A percentile compares a stretch with the other conserved stretches of the same genome.
phyloP scores from a whole-genome alignment of 805 yeast genomes.

The Saccharomyces mikatae region DNA sequence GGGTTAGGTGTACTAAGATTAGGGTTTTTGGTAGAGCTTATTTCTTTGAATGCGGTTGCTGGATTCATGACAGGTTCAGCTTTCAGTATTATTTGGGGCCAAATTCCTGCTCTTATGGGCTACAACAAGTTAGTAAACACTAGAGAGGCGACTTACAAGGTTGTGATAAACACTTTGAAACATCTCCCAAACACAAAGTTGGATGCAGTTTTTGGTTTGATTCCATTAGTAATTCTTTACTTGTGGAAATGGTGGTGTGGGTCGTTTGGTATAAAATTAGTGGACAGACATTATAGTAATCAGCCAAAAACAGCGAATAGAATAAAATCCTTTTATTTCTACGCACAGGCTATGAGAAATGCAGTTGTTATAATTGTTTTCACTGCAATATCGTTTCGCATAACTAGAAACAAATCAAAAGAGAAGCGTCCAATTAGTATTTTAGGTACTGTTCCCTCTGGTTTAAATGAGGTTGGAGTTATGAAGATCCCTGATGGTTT shows the following conservation, averaged over 20 bases:
- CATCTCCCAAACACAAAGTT: slow-evolving; percentile 57
- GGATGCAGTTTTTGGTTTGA: slow-evolving; percentile 87
- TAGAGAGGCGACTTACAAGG: slow-evolving; percentile 59
- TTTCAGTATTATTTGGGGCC: slow-evolving; percentile 71
- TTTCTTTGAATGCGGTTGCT: slow-evolving; percentile 84
- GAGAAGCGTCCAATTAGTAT: slow-evolving; percentile 39
- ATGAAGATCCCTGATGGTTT: slow-evolving; percentile 58
- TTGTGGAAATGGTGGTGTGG: slow-evolving; percentile 60
- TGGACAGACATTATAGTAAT: slow-evolving; percentile 41
- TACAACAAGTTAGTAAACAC: slow-evolving; percentile 59
- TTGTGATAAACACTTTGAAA: slow-evolving; percentile 64
- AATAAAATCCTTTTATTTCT: slow-evolving; percentile 47
- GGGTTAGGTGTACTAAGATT: slow-evolving; percentile 77
- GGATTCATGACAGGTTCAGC: slow-evolving; percentile 97
- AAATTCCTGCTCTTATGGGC: slow-evolving; percentile 82
- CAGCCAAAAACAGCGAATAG: slow-evolving; percentile 12
- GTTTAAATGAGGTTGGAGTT: slow-evolving; percentile 68
- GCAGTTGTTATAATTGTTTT: slow-evolving; percentile 77
- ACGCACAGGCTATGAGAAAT: slow-evolving; percentile 65
- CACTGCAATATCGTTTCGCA: slow-evolving; percentile 75
- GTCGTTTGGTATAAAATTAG: slow-evolving; percentile 45
- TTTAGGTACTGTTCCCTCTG: slow-evolving; percentile 75
- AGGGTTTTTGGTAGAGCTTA: slow-evolving; percentile 82
- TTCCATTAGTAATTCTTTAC: slow-evolving; percentile 64
- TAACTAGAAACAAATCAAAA: slow-evolving; percentile 45